Percentiles rank a stretch among this genome's conserved stretches.
Evolutionary conservation across 352 stramenopile genomes (phyloP).

Genomic region (Globisporangium middletonii): DNA sequence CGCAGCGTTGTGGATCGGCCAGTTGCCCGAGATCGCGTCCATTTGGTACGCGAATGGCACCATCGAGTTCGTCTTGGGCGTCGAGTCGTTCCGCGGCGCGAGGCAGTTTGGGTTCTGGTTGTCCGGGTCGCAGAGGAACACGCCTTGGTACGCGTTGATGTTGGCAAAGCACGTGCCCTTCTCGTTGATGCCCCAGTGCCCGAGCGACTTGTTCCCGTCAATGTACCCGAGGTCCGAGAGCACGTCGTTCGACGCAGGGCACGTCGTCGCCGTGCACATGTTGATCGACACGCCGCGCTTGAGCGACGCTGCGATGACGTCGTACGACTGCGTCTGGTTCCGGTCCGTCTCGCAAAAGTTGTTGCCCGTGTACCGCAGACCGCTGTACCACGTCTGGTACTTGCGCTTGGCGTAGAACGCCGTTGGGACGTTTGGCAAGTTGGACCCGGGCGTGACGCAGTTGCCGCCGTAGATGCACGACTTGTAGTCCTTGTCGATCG

Average conservation of each 20-base stretch:
- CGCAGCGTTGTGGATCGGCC: slow-evolving; percentile 50
- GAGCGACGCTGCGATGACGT: slow-evolving; percentile 34
- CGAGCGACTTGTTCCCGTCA: slow-evolving; percentile 28
- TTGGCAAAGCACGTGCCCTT: slow-evolving; percentile 56
- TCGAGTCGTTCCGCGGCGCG: slow-evolving; percentile 36
- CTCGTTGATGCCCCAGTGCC: slow-evolving; percentile 61
- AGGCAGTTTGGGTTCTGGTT: slow-evolving; percentile 43
- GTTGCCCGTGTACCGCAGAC: slow-evolving; percentile 53
- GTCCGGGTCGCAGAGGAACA: slow-evolving; percentile 59
- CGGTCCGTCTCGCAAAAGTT: slow-evolving; percentile 31
- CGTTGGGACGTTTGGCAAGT: slow-evolving; percentile 49
- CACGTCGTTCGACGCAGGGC: slow-evolving; percentile 45
- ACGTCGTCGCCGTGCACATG: slow-evolving; percentile 33
- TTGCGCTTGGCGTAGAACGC: slow-evolving; percentile 28
- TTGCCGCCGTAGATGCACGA: slow-evolving; percentile 35
- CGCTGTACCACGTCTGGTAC: slow-evolving; percentile 49
- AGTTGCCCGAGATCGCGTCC: slow-evolving; percentile 70
- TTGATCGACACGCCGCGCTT: slow-evolving; percentile 45
- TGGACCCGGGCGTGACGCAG: slow-evolving; percentile 44
- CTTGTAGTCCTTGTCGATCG: slow-evolving; percentile 16
- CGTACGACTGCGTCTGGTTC: slow-evolving; percentile 35
- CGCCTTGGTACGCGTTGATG: slow-evolving; percentile 62
- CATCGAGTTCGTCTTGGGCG: slow-evolving; percentile 51
- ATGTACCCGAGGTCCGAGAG: slow-evolving; percentile 48
- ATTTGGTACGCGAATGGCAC: slow-evolving; percentile 64